Base-by-base conservation (phyloP, 768 basidiomycete genomes). In the Suillus cothurnatus region DNA sequence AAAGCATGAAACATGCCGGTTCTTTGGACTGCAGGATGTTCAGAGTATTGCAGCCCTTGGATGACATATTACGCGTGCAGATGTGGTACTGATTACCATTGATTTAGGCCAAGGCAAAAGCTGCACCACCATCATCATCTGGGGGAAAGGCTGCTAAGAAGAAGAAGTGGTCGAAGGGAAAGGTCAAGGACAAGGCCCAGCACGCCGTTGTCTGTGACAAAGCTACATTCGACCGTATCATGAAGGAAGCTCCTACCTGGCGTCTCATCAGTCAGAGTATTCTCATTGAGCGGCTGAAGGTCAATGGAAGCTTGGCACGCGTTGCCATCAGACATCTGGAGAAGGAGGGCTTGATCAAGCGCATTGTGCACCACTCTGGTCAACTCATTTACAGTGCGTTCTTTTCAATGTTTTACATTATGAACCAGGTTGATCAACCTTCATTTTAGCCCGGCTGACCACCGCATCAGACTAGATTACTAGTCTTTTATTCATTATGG, bases 91-190 rank as follows among this genome's bases (percentile, higher is more conserved):
- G 19, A 71, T 66, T 14, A 52, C 28, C 8, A 70, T 61, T 26
- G 26, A 39, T 31, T 80, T 86, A 90, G 86, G 89, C 92, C 76
- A 93, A 92, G 86, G 89, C 90, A 83, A 83, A 89, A 75, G 81
- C 93, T 70, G 80, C 90, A 66, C 81, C 85, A 66, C 76, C 84
- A 67, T 83, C 88, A 61, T 83, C 88, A 59, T 81, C 86, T 69
- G 90, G 91, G 70, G 91, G 92, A 77, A 95, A 95, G 80, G 82
- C 91, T 75, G 94, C 93, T 68, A 98, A 98, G 88, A 99, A 99
- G 88, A 99, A 99, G 94, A 99, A 99, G 88, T 98, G 96, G 96
- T 97, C 94, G 73, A 99, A 99, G 88, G 97, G 97, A 79, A 99
- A 99, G 84, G 97, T 99, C 81, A 99, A 99, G 91, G 97, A 99